Conservation (phyloP, 257 asterid genomes). For the Fraxinus excelsior region DNA sequence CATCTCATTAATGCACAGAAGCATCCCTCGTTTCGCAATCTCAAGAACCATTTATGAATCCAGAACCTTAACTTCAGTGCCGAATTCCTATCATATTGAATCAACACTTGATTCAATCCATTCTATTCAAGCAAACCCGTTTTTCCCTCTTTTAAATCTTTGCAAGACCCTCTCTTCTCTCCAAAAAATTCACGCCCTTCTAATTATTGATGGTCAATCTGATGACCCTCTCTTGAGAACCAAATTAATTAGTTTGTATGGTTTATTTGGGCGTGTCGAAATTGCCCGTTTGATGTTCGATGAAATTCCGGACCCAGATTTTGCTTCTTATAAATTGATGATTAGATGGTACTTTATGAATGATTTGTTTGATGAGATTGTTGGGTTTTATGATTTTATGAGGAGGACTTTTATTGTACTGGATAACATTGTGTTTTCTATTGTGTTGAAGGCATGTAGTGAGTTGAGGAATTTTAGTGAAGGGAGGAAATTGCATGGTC, state of each 20-base stretch:
- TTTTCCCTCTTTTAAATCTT: conserved; percentile 40
- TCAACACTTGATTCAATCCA: conserved; percentile 28
- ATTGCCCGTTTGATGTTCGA: conserved; percentile 62
- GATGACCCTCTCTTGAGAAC: conserved; percentile 30
- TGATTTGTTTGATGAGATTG: conserved; percentile 37
- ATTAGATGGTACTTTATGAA: conserved; percentile 69
- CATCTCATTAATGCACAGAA: conserved; percentile 21
- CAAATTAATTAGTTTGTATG: conserved; percentile 48
- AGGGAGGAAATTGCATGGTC: conserved; percentile 60
- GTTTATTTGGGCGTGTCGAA: conserved; percentile 38
- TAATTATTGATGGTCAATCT: conserved; percentile 46
- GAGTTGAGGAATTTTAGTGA: conserved; percentile 50
- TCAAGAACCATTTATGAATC: conserved; percentile 26
- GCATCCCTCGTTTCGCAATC: conserved; percentile 5
- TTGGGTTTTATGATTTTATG: conserved; percentile 43
- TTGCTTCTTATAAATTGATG: conserved; percentile 52
- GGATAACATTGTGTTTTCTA: conserved; percentile 57
- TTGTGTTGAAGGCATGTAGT: conserved; percentile 62
- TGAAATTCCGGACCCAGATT: conserved; percentile 55
- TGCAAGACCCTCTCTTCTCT: conserved; percentile 49
- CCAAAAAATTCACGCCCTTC: conserved; percentile 48
- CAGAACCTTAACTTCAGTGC: conserved; percentile 23
- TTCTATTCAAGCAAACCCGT: conserved; percentile 45
- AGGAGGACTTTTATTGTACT: conserved; percentile 35
- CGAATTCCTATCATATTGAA: conserved; percentile 27